Conservation (phyloP, 495 filamentous ascomycete species). For the Cryomyces minteri region DNA sequence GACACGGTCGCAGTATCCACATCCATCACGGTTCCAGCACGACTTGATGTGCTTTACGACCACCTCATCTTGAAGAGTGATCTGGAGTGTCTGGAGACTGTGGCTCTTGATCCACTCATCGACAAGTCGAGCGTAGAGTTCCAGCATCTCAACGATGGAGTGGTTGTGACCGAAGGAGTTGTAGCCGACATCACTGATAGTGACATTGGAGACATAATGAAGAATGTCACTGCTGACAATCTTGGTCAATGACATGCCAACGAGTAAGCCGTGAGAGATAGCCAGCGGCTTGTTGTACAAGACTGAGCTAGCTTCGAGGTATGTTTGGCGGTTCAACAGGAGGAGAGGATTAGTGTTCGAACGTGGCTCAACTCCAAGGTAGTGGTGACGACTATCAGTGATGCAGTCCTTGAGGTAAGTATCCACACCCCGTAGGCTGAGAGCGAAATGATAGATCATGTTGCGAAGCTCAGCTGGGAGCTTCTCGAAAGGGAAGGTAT, state of each 20-base stretch:
- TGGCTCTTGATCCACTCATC: constrained; percentile 2
- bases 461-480: no score
- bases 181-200: constrained; percentile 8
- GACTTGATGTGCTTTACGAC: constrained; percentile 2
- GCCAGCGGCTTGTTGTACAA: no score
- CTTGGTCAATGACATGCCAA: background rate
- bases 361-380: no score
- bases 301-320: no score
- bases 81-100: constrained; percentile 3
- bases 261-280: background rate
- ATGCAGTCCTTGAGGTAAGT: no score
- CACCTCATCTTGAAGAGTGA: background rate
- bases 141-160: background rate
- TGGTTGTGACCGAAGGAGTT: background rate
- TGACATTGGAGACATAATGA: constrained; percentile 4
- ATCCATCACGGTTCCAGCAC: constrained; percentile 4
- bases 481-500: no score
- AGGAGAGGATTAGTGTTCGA: no score
- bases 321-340: no score
- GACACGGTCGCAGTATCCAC: constrained; percentile 7
- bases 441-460: no score
- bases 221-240: constrained; percentile 1
- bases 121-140: constrained; percentile 4
- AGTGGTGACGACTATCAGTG: no score
- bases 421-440: no score